phyloP scores from a whole-genome alignment of 2,329 filamentous ascomycete genomes.

The Knufia petricola region DNA sequence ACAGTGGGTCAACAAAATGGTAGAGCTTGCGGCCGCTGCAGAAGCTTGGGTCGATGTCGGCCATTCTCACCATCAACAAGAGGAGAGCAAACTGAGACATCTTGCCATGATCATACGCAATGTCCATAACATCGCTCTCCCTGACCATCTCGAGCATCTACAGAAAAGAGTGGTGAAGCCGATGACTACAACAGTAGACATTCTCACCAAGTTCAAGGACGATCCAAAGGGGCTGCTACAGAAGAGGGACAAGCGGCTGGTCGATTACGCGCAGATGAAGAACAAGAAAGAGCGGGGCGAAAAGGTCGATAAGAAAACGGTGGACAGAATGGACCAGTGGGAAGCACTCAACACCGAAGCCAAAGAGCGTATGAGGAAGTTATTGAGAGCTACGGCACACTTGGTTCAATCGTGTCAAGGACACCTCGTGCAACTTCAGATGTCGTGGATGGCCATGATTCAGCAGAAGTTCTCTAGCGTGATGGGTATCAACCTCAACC shows the following conservation, averaged over 20 bases:
- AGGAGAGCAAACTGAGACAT: conserved; percentile 89
- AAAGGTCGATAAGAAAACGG: conserved; percentile 75
- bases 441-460: conserved; percentile 73
- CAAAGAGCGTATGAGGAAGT: conserved; percentile 79
- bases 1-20: conserved; percentile 69
- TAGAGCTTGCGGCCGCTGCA: conserved; percentile 70
- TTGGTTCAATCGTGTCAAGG: conserved; percentile 73
- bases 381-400: conserved; percentile 72
- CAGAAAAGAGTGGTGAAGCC: conserved; percentile 10
- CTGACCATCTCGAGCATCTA: conserved; percentile 61
- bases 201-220: conserved; percentile 20
- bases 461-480: conserved; percentile 42
- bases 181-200: conserved; percentile 13
- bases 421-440: conserved; percentile 77
- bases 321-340: conserved; percentile 79
- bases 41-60: conserved; percentile 66
- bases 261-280: conserved; percentile 77
- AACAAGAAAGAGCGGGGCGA: conserved; percentile 70
- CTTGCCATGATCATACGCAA: conserved; percentile 83
- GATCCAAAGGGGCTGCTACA: conserved; percentile 76
- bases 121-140: conserved; percentile 69
- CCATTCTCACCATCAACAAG: conserved; percentile 65
- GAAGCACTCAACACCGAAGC: conserved; percentile 83
- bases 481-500: conserved; percentile 64
- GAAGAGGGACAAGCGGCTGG: conserved; percentile 83